Conservation (phyloP, 768 basidiomycete genomes). For the Tephrocybe sp. region DNA sequence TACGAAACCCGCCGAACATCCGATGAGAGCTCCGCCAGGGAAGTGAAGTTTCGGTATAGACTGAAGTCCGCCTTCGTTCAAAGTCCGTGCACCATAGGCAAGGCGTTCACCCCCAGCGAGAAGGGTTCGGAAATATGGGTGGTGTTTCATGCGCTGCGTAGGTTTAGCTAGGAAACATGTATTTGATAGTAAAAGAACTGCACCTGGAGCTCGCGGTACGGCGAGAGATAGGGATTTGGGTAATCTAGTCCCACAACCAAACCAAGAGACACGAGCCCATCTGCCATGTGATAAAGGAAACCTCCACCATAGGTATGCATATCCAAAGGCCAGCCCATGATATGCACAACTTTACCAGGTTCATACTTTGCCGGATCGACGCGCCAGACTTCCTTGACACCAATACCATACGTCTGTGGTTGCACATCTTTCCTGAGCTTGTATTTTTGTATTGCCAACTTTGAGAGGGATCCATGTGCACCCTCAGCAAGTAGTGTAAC, state of each 20-base stretch:
- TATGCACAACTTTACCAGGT: conserved; percentile 86
- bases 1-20: conserved; percentile 94
- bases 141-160: conserved; percentile 81
- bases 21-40: conserved; percentile 93
- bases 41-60: conserved; percentile 82
- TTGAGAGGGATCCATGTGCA: conserved; percentile 88
- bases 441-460: conserved; percentile 74
- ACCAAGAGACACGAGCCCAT: conserved; percentile 85
- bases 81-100: conserved; percentile 84
- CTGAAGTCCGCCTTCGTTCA: conserved; percentile 95
- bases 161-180: too few relatives aligned
- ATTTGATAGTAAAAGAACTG: conserved; percentile 15
- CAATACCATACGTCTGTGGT: conserved; percentile 94
- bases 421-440: conserved; percentile 65
- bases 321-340: conserved; percentile 91
- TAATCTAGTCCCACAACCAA: conserved; percentile 95
- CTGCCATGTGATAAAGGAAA: conserved; percentile 95
- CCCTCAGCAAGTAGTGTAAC: conserved; percentile 94
- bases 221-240: conserved; percentile 87
- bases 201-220: conserved; percentile 92
- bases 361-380: conserved; percentile 61
- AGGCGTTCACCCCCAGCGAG: conserved; percentile 72
- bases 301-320: conserved; percentile 86
- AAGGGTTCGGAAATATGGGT: conserved; percentile 85
- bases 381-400: conserved; percentile 97